Percentiles rank a stretch among this genome's conserved stretches.
phyloP scores from a whole-genome alignment of 371 early-diverging fungal species.

The Dichotomocladium elegans region DNA sequence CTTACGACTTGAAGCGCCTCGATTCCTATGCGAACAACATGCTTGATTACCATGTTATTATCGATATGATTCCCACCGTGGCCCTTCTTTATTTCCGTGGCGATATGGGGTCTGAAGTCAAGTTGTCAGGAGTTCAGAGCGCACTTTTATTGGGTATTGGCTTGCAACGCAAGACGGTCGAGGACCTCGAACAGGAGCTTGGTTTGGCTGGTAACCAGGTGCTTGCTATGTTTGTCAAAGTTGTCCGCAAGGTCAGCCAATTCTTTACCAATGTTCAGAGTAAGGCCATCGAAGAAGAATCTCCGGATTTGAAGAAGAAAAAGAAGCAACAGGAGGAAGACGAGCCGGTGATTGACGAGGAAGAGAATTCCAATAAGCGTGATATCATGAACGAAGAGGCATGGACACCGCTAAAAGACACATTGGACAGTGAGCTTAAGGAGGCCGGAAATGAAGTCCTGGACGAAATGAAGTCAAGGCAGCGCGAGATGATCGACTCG shows the following conservation, averaged over 20 bases:
- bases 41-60: conserved; percentile 94
- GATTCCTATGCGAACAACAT: conserved; percentile 92
- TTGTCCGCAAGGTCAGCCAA: conserved; percentile 73
- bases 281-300: conserved; percentile 30
- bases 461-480: conserved; percentile 63
- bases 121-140: conserved; percentile 85
- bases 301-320: conserved; percentile 19
- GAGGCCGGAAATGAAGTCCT: conserved; percentile 76
- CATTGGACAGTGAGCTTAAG: conserved; percentile 77
- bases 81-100: conserved; percentile 76
- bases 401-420: conserved; percentile 79
- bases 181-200: conserved; percentile 85
- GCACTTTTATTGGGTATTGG: conserved; percentile 86
- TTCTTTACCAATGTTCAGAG: conserved; percentile 60
- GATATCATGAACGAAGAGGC: conserved; percentile 72
- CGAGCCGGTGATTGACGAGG: conserved; percentile 15
- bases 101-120: conserved; percentile 52
- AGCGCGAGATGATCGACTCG: conserved; percentile 80
- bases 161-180: conserved; percentile 86
- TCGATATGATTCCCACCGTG: conserved; percentile 87
- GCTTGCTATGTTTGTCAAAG: conserved; percentile 91
- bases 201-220: conserved; percentile 80
- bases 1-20: conserved; percentile 92
- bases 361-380: conserved; percentile 37
- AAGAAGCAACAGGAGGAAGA: conserved; percentile 16